A percentile compares a stretch with the other conserved stretches of the same genome.
Conservation (phyloP, 1,139 yeast genomes). For the Meyerozyma guilliermondii region DNA sequence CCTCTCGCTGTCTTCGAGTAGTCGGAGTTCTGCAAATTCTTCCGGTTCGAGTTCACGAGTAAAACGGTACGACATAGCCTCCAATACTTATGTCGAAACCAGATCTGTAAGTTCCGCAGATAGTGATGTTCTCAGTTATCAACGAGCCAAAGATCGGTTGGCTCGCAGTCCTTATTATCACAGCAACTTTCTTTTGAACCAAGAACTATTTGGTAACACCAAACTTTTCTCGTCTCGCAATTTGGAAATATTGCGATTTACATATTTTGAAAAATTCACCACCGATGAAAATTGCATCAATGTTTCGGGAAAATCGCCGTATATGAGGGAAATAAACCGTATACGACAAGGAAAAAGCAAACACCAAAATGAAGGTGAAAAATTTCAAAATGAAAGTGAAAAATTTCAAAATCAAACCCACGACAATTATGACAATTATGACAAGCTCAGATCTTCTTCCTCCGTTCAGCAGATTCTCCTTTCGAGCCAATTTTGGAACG, state of each 20-base stretch:
- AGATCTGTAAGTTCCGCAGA: neutral
- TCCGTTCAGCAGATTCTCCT: neutral
- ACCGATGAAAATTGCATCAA: constrained; percentile 9
- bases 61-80: neutral
- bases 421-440: neutral
- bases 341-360: neutral
- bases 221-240: constrained; percentile 16
- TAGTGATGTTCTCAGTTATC: neutral
- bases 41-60: neutral
- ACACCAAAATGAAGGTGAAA: neutral
- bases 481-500: constrained; percentile 8
- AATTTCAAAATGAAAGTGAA: too few species aligned
- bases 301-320: constrained; percentile 6
- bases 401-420: neutral
- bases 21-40: neutral
- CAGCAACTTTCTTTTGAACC: constrained; percentile 15
- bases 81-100: neutral
- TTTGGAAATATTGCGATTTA: constrained; percentile 20
- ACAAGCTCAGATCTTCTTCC: too few species aligned
- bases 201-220: constrained; percentile 9
- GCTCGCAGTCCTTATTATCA: neutral
- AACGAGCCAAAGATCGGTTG: neutral
- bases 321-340: neutral
- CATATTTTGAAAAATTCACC: constrained; percentile 21
- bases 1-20: neutral